Base-by-base conservation (phyloP, 257 asterid genomes). In the Fraxinus quadrangulata region DNA sequence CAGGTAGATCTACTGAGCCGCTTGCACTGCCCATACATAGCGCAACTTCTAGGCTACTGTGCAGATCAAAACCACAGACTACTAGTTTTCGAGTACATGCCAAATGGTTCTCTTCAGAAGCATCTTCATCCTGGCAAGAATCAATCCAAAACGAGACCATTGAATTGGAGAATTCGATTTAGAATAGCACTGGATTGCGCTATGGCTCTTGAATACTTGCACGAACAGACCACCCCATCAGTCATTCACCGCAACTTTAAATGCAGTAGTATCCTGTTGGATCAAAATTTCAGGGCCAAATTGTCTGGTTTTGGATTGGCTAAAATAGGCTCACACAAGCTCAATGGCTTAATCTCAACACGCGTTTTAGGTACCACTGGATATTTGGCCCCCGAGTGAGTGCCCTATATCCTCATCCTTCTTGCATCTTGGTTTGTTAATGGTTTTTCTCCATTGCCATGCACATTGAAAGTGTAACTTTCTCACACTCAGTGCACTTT, bases 341-440 rank as follows among this genome's bases (percentile, higher is more conserved):
- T 91, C 74, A 85, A 92, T 70, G 97, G 96, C 56, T 81, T 88
- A 19, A 82, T 89, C 73, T 89, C 94, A 4, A 92, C 97, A 5
- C 87, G 97, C 0, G 97, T 92, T 42, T 70, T 91, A 47, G 97
- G 97, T 81, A 91, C 96, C 78, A 92, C 95, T 0, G 97, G 96
- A 34, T 92, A 92, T 81, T 80, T 92, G 77, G 96, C 97, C 76
- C 97, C 97, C 2, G 97, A 92, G 97, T 92, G 70, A 89, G 96
- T 86, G 11, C 33, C 16, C 75, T 1, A 2, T 63, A 9, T 70
- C 65, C 45, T 13, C 30, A 36, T 78, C 72, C 31, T 7, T 36
- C 33, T 49, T 65, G 75, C 6, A 42, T 56, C 76, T 28, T 0
- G 45, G 12, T 11, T 63, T 72, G 66, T 26, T 40, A 23, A 26